These are phyloP conservation scores for Thermomucor indicae-seudaticae DNA, from an alignment of 371 early-diverging fungal genomes.

Conservation along the genomic window DNA sequence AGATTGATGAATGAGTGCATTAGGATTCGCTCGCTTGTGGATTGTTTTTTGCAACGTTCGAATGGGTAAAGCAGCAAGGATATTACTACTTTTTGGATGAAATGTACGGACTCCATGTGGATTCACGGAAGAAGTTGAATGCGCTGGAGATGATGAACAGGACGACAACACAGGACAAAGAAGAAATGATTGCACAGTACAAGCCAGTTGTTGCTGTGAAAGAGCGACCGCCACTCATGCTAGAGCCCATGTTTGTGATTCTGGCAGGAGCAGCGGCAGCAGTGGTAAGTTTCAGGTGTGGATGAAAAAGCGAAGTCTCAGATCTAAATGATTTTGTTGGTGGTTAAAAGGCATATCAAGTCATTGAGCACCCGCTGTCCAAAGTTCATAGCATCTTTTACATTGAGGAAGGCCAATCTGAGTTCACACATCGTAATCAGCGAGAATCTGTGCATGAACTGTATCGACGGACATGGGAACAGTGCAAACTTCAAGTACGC, in stretches of 20 bases:
- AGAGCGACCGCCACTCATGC: constrained; percentile 48
- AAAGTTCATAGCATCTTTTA: constrained; percentile 67
- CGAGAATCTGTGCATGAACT: constrained; percentile 33
- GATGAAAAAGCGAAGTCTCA: no score
- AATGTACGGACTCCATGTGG: constrained; percentile 50
- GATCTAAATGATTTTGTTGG: no score
- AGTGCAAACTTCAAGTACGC: constrained; percentile 44
- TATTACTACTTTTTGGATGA: constrained; percentile 59
- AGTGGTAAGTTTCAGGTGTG: constrained; percentile 46
- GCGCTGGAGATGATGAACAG: constrained; percentile 29
- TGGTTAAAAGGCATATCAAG: constrained; percentile 57
- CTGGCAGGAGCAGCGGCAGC: constrained; percentile 72
- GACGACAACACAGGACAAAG: no score
- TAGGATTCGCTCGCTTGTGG: constrained; percentile 73
- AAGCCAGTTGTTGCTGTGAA: constrained; percentile 10
- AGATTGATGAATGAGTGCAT: background rate
- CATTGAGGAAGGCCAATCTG: constrained; percentile 61
- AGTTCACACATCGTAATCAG: constrained; percentile 34
- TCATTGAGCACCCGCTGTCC: constrained; percentile 70
- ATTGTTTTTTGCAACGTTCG: constrained; percentile 76
- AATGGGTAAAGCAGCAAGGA: constrained; percentile 69
- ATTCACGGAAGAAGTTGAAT: constrained; percentile 26
- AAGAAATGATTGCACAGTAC: no score
- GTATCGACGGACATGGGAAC: constrained; percentile 51
- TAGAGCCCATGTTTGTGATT: constrained; percentile 66